phyloP scores from a whole-genome alignment of 495 filamentous ascomycete species.

The Achaetomiella virescens region DNA sequence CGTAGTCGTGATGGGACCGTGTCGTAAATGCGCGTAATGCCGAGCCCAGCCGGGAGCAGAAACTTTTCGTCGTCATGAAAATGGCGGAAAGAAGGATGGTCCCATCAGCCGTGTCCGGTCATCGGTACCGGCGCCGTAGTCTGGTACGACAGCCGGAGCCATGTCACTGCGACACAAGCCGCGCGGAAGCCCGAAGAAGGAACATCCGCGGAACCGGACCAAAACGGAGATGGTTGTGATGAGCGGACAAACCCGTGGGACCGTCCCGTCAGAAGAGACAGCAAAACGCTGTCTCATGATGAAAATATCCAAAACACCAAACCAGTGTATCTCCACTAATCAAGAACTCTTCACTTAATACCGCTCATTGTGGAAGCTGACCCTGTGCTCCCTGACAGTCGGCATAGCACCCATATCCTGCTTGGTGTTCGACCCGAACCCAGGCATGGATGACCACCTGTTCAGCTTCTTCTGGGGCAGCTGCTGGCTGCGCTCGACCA shows the following conservation, averaged over 20 bases:
- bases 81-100: neutral
- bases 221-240: no score
- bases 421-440: conserved; percentile 34
- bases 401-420: conserved; percentile 11
- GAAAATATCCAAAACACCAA: neutral
- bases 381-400: conserved; percentile 7
- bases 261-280: no score
- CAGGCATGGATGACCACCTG: conserved; percentile 44
- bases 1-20: neutral
- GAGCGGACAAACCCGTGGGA: no score
- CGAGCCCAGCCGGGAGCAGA: neutral
- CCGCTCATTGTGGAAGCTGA: conserved; percentile 12
- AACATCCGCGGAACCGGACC: no score
- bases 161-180: no score
- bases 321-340: neutral
- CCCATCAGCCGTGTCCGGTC: neutral
- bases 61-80: conserved; percentile 12
- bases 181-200: no score
- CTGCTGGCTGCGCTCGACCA: neutral
- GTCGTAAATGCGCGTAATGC: conserved; percentile 10
- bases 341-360: neutral
- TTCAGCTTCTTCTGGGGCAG: conserved; percentile 34
- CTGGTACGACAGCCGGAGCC: neutral
- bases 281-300: neutral
- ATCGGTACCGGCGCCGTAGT: neutral